Base-by-base conservation (phyloP, 495 filamentous ascomycete species). In the Penicillium riverlandense region DNA sequence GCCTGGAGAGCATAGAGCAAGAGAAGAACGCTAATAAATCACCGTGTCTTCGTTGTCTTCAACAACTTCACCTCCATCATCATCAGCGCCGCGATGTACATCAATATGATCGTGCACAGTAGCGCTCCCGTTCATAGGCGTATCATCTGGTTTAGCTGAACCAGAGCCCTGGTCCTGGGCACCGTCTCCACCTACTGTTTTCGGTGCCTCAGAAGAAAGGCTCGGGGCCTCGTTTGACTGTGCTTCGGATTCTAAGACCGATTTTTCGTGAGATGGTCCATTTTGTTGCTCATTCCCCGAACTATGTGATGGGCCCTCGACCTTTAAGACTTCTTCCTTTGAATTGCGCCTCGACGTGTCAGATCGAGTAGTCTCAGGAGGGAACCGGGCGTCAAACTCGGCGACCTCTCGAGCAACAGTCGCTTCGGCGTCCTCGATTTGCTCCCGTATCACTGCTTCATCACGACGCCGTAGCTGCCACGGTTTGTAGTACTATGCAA, bases 1-100 rank as follows among this genome's bases (percentile, higher is more conserved):
- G 22, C 22, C 22, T 22, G 2, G 22, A 22, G 22, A 22, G 22
- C 22, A 22, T 22, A 22, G 22, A 22, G 22, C 22, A 22, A 45
- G 11, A 11, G 5, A 37, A n/a, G 11, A 37, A 29, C 29, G 50
- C 78, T 77, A 92, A 67, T 92, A 91, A 47, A 92, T 88, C 43
- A 92, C 87, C 43, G 79, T 87, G 53, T 91, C 87, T 69, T 92
- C 87, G 38, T 85, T 81, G 54, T 82, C 82, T 58, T 89, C 84
- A 57, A 87, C 70, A 38, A 84, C 66, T 55, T 89, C 85, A 39
- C 81, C 86, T 39, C 71, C 74, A 58, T 84, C 78, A 56, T 84
- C 84, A 41, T 83, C 79, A 37, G 72, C 64, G 33, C 34, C 60
- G 38, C 61, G 63, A 47, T 66, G 57, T 29, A 50, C 45, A 38